Percentiles rank a stretch among this genome's conserved stretches.
Evolutionary conservation across 2,329 filamentous ascomycete genomes (phyloP).

Genomic region (Fusarium domesticum): DNA sequence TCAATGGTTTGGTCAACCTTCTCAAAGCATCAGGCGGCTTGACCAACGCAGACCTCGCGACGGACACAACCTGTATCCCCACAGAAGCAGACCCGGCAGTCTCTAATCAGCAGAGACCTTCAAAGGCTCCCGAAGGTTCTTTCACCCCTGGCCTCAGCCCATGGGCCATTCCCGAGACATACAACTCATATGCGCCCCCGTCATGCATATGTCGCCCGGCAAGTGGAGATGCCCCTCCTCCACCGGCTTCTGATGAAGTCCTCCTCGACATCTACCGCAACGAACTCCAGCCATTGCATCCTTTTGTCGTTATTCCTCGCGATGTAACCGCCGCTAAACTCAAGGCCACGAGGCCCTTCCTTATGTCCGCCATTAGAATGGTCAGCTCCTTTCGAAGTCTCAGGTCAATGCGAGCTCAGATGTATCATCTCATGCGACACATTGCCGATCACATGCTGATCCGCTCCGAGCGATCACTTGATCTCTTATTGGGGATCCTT

Average conservation of each 20-base stretch:
- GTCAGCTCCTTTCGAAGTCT: constrained; percentile 47
- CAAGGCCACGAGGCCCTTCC: constrained; percentile 42
- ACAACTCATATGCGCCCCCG: constrained; percentile 46
- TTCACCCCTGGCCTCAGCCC: constrained; percentile 16
- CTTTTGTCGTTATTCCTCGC: constrained; percentile 46
- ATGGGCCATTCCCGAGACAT: constrained; percentile 39
- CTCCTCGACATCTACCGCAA: constrained; percentile 45
- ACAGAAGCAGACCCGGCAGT: constrained; percentile 27
- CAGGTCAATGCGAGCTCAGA: constrained; percentile 48
- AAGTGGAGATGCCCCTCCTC: constrained; percentile 38
- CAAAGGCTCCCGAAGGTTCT: constrained; percentile 11
- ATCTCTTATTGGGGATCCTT: constrained; percentile 48
- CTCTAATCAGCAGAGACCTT: constrained; percentile 26
- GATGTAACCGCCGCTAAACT: constrained; percentile 37
- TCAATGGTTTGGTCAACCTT: constrained; percentile 49
- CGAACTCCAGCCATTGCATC: constrained; percentile 43
- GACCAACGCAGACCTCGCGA: constrained; percentile 19
- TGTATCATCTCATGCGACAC: constrained; percentile 45
- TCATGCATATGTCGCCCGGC: constrained; percentile 48
- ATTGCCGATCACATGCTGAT: constrained; percentile 49
- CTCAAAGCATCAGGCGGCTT: constrained; percentile 44
- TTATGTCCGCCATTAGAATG: constrained; percentile 50
- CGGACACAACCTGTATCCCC: constrained; percentile 29
- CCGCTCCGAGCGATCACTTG: constrained; percentile 48
- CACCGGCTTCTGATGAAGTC: constrained; percentile 45